phyloP scores from a whole-genome alignment of 495 filamentous ascomycete species.

The Evernia prunastri region DNA sequence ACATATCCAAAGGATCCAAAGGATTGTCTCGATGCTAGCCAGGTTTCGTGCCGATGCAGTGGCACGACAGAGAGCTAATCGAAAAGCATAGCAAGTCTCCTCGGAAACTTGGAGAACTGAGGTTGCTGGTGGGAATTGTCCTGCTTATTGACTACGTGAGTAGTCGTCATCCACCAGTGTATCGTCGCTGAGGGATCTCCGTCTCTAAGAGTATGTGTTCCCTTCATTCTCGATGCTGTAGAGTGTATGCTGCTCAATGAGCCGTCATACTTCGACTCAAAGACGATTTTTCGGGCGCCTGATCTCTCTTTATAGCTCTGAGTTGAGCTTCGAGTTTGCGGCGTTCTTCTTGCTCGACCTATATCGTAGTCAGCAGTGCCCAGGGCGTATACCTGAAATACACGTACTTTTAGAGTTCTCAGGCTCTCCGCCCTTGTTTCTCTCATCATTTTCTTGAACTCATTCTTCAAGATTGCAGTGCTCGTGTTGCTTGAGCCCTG shows the following conservation, averaged over 20 bases:
- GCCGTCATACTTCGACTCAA: constrained; percentile 45
- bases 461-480: constrained; percentile 66
- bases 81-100: background rate
- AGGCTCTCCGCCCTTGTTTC: constrained; percentile 67
- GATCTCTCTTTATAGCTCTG: constrained; percentile 49
- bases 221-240: background rate
- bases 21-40: background rate
- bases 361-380: constrained; percentile 6
- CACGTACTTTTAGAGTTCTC: constrained; percentile 60
- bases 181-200: background rate
- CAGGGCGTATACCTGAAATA: constrained; percentile 1
- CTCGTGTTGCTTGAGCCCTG: constrained; percentile 49
- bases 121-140: background rate
- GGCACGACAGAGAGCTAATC: background rate
- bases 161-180: background rate
- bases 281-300: constrained; percentile 46
- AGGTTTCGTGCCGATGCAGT: background rate
- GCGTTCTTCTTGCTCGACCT: constrained; percentile 70
- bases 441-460: constrained; percentile 90
- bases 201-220: background rate
- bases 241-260: constrained; percentile 32
- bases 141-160: background rate
- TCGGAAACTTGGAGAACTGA: background rate
- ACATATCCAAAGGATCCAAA: background rate
- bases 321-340: constrained; percentile 56